Evolutionary conservation across 2,329 filamentous ascomycete species (phyloP), one percentile per base, ranked within the genome.

Genomic region (Sclerotinia trifoliorum): DNA sequence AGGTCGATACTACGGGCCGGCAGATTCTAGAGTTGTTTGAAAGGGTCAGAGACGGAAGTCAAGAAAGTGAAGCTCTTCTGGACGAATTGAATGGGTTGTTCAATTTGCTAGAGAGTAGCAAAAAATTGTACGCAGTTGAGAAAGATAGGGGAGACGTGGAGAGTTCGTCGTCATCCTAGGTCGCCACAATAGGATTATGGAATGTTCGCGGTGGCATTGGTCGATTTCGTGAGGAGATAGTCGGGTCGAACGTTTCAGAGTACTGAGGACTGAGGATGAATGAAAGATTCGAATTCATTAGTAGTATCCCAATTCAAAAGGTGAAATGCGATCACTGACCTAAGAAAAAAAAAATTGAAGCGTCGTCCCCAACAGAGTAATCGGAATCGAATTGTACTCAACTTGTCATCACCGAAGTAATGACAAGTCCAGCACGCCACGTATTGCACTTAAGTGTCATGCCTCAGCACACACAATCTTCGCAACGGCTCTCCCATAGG

Each of bases 371-470:
- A 74, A 73, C 76, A 78, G 76, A 78, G 75, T 78, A 77, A 78
- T 78, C 77, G 76, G 77, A 78, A 78, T 78, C 76, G 77, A 78
- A 78, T 78, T 78, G 77, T 78, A 77, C 75, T 62, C 58, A 64
- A 71, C 71, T 70, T 66, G 57, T 42, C 68, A 67, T 67, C 71
- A 74, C 71, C 65, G 65, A 72, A 71, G 71, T 71, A 69, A 72
- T 62, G 58, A 68, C 58, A 65, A 72, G 66, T 74, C 70, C 76
- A 81, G 84, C 83, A 94, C 88, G 92, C 92, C 86, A 91, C 91
- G 90, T 93, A 95, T 95, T 92, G 92, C 90, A 94, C 92, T 95
- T 85, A 92, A 93, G 91, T 93, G 88, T 89, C 88, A 80, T 83
- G 74, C 74, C 65, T 67, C 65, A 51, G 78, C 79, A 82, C 86